Evolutionary conservation across 345 rosid species (phyloP).

Genomic region (Schrenkiella parvula): DNA sequence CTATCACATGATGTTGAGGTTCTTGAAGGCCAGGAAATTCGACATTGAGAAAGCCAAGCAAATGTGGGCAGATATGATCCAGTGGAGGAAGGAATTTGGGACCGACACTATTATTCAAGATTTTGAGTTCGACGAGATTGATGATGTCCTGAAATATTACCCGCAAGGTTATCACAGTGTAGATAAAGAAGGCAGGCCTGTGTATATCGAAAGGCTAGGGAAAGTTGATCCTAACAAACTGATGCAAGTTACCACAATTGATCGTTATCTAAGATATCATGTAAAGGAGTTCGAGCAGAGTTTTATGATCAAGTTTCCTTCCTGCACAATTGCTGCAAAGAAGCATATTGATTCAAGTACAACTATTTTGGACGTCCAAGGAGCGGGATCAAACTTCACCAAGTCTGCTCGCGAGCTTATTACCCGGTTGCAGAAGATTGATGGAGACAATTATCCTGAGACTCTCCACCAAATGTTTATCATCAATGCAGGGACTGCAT

Average conservation of each 20-base stretch:
- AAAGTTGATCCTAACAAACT: constrained; percentile 83
- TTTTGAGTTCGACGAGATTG: constrained; percentile 78
- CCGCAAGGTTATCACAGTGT: constrained; percentile 98
- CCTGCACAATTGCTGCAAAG: constrained; percentile 90
- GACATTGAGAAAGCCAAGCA: constrained; percentile 90
- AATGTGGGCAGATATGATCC: constrained; percentile 99
- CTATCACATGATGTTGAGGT: constrained; percentile 96
- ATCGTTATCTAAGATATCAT: constrained; percentile 81
- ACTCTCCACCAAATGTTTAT: constrained; percentile 98
- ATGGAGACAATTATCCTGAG: constrained; percentile 99
- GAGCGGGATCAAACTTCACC: constrained; percentile 77
- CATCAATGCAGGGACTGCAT: constrained; percentile 93
- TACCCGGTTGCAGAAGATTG: constrained; percentile 86
- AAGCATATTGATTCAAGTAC: constrained; percentile 95
- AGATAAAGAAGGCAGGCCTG: constrained; percentile 93
- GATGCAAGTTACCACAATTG: constrained; percentile 91
- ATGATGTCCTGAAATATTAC: constrained; percentile 68
- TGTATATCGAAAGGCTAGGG: constrained; percentile 89
- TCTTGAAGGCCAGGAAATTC: constrained; percentile 78
- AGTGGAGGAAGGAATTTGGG: constrained; percentile 93
- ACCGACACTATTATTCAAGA: constrained; percentile 79
- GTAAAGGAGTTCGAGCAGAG: constrained; percentile 91
- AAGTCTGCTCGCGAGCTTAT: constrained; percentile 95
- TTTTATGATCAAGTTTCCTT: constrained; percentile 80
- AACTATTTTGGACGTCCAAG: constrained; percentile 69